Evolutionary conservation across 768 basidiomycete species (phyloP), one percentile per base, ranked within the genome.

Genomic region (Macrocybe gigantea): DNA sequence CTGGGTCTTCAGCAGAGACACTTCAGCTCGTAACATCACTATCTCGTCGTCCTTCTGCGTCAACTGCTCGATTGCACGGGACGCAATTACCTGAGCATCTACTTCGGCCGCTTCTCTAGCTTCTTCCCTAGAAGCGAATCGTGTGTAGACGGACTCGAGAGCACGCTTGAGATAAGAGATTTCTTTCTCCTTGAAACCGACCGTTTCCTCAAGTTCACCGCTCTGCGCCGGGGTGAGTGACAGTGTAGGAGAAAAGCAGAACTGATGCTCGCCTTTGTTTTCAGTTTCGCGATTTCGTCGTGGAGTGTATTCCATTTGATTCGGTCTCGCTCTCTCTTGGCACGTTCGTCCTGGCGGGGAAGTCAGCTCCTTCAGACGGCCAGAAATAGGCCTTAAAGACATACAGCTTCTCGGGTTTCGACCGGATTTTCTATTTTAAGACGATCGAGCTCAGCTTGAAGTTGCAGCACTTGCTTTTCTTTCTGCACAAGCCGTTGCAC

Each of bases 121-220:
- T 56, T 83, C 80, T 56, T 79, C 77, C 38, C 77, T 65, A 5
- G 77, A 70, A 5, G 76, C 72, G 61, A 93, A 85, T n/a, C 87
- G 77, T 8, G 83, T 83, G 63, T 90, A 90, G 5, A 94, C 85
- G 6, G 88, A 85, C 62, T 93, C 89, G 34, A 96, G 70, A n/a
- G 90, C 87, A 10, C 85, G 83, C 59, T 91, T 90, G 35, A 93
- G 74, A 56, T 85, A 88, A 0, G 75, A 54, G 33, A 85, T 73
- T 48, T 93, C 87, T 59, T 90, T 92, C 52, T 85, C 79, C 57
- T 83, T 86, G 46, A 69, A 64, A 4, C 62, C 63, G 2, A 80
- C 39, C 2, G 64, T 54, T 4, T 56, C 63, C 38, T 82, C 82
- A 42, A 81, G 63, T 38, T 84, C 81, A 2, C 63, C 64, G 39